Base-by-base conservation (phyloP, 2,329 filamentous ascomycete species). In the Calonectria pseudoturangicola region DNA sequence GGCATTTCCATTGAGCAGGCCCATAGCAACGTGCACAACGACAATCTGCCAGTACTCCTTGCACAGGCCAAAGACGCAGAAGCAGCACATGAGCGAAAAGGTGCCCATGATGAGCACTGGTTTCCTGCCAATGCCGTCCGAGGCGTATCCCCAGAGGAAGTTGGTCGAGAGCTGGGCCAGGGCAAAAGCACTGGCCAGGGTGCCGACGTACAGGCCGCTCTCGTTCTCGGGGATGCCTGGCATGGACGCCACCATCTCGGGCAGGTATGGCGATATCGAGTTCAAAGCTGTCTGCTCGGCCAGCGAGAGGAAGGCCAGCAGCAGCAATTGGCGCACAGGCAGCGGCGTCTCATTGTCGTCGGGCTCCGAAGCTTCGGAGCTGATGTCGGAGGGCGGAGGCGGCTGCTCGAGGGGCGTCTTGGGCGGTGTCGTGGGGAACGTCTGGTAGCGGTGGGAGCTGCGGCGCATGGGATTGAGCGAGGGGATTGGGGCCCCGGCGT, bases 211-310 rank as follows among this genome's bases (percentile, higher is more conserved):
- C 50, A 98, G 82, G 1, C 96, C 97, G 39, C 93, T 93, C 78
- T 95, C 87, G 7, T 87, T 88, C 2, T 89, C 85, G 25, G 93
- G 89, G 25, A 98, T 93, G 74, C 94, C 94, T 1, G 95, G 94
- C 82, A 98, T 98, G 1, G 92, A 92, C 27, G 92, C 91, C 1
- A 96, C 93, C 96, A 99, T 98, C 78, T 95, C 91, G 0, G 97
- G 97, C 2, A 99, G 90, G 83, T 99, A 99, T 1, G 97, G 97
- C 13, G 93, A 94, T 80, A 99, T 98, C 27, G 95, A 98, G 84
- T 99, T 99, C 81, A 99, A 90, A 0, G 97, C 97, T 0, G 96
- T 98, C 87, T 99, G 97, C 83, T 99, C 97, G 67, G 94, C 94
- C 27, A 99, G 89, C 8, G 96, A 96, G 73, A 99, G 94, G 76